Base-by-base conservation (phyloP, 352 stramenopile species). In the Pythium sukuiense region DNA sequence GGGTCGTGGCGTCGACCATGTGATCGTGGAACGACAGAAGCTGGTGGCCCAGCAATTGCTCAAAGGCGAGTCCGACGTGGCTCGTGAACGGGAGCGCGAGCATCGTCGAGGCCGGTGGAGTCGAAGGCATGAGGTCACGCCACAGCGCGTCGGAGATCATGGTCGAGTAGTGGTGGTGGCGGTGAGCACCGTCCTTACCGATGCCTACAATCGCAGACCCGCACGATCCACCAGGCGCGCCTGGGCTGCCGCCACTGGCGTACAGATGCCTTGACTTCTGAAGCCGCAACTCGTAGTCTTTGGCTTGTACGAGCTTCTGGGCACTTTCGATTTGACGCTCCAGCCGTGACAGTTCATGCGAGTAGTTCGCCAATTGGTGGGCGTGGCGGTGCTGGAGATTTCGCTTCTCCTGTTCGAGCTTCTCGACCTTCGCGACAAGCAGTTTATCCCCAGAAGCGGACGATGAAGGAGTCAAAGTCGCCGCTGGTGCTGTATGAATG, bases 281-380 rank as follows among this genome's bases (percentile, higher is more conserved):
- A 0, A 90, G 64, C 2, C 79, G 71, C 27, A 88, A 53, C 43
- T 79, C 78, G 18, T 87, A 87, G 45, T 90, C 82, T 39, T 85
- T 87, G 55, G 86, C 82, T 33, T 85, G 76, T 1, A 76, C 57
- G 0, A 70, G 62, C 18, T 67, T 69, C 24, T 85, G 78, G 1
- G 79, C 72, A 45, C 82, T 76, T 13, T 90, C 80, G 5, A 93
- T 69, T 54, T 91, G 79, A 9, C 83, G 76, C 35, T 91, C 82
- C 1, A 93, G 65, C n/a, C 83, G 74, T 14, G 81, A 86, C 11
- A 89, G 69, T 29, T 88, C 81, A 43, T 88, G 80, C 0, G 79
- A 85, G 24, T 88, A 93, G 41, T 84, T 89, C 12, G 82, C 74
- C 6, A 89, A 63, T 67, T 93, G 82, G 30, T 88, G 76, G 3